Evolutionary conservation across 768 basidiomycete genomes (phyloP), one percentile per base, ranked within the genome.

Genomic region (Tricholoma flavovirens): DNA sequence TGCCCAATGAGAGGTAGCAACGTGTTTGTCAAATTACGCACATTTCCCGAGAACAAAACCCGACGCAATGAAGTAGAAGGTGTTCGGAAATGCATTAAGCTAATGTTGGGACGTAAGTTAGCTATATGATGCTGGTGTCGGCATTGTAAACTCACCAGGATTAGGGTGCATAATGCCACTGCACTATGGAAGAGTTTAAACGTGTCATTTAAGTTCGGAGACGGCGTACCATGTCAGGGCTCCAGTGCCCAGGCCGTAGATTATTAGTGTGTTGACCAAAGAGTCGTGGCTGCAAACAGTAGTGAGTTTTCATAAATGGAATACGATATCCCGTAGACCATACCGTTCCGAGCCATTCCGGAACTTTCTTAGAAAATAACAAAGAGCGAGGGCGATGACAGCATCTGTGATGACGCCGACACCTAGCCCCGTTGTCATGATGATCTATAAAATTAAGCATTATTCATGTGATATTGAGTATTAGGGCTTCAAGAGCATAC

Each of bases 391-490:
- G 4, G 85, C 81, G 29, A 79, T 83, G 32, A 74, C 55, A 3
- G 80, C 60, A 64, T 87, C 85, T 7, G 80, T 78, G 6, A 73
- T 26, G 40, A 78, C 73, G 1, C 82, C 79, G n/a, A 77, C 57
- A 15, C 69, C 75, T 1, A 87, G 72, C 0, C 82, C 71, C 5
- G 77, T 26, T n/a, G 73, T 75, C 1, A 38, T 6, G 14, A 38
- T 15, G 36, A 0, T n/a, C 36, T n/a, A 8, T 8, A 32, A 32
- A 32, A 8, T 5, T 11, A 32, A 8, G 9, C 9, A 32, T 32
- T 8, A 8, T 2, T 32, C 30, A 8, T 32, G 30, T 32, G 30
- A 32, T 26, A 26, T 26, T 5, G 5, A 5, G 24, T 26, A n/a
- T n/a, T 5, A 26, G 24, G 30, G 30, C 10, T 4, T 32, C 30